Evolutionary conservation across 2,329 filamentous ascomycete genomes (phyloP).

Genomic region (Scedosporium apiospermum): DNA sequence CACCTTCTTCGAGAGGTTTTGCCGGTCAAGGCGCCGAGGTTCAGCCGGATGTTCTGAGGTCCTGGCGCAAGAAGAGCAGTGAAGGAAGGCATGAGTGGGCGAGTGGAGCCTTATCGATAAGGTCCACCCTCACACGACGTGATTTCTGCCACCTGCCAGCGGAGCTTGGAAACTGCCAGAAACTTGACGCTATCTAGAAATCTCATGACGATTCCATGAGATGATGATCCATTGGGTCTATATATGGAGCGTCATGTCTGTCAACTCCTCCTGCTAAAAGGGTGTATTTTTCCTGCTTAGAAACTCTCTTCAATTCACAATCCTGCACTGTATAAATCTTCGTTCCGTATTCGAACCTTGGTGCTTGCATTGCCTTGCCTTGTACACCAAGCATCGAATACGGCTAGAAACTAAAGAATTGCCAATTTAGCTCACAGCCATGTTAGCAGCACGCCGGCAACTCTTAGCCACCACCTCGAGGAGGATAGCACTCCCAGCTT

Average conservation of each 20-base stretch:
- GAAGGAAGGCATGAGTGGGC: neutral
- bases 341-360: neutral
- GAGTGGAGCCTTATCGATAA: neutral
- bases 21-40: neutral
- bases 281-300: no score
- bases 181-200: neutral
- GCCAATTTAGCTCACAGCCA: neutral
- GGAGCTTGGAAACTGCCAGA: neutral
- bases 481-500: constrained; percentile 10
- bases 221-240: neutral
- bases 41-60: neutral
- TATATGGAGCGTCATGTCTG: neutral
- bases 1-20: neutral
- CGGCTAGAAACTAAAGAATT: neutral
- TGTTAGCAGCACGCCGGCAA: constrained; percentile 34
- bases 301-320: neutral
- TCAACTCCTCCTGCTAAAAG: no score
- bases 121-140: neutral
- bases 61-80: neutral
- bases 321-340: neutral
- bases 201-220: constrained; percentile 5
- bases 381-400: neutral
- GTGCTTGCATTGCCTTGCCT: neutral
- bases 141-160: neutral
- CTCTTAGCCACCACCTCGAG: constrained; percentile 26